A percentile compares a stretch with the other conserved stretches of the same genome.
These are phyloP conservation scores for Phellinidium pouzarii DNA, from an alignment of 1,284 basidiomycete species.

Conservation along the genomic window DNA sequence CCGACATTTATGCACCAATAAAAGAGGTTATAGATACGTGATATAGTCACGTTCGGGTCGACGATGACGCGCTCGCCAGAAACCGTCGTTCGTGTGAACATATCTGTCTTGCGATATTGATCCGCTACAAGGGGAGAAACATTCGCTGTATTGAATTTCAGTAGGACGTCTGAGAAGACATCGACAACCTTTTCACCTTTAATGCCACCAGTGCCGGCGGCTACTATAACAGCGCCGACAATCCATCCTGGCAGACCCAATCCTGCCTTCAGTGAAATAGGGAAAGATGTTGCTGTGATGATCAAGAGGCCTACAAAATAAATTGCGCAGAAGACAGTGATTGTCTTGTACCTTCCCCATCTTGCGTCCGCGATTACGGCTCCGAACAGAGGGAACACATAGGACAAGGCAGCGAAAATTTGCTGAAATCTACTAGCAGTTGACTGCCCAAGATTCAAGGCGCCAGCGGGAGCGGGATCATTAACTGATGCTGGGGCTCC, in stretches of 20 bases:
- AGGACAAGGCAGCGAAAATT: slow-evolving; percentile 42
- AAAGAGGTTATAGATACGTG: slow-evolving; percentile 44
- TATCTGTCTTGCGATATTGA: slow-evolving; percentile 40
- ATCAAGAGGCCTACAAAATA: slow-evolving; percentile 28
- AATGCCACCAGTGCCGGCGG: slow-evolving; percentile 27
- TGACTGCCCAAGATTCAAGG: slow-evolving; percentile 28
- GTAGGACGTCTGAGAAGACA: slow-evolving; percentile 38
- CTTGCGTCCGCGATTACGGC: slow-evolving; percentile 49
- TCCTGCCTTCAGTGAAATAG: slow-evolving; percentile 20
- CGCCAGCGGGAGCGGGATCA: slow-evolving; percentile 39
- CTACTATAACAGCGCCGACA: slow-evolving; percentile 38
- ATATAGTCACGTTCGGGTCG: slow-evolving; percentile 50
- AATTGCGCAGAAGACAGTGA: slow-evolving; percentile 40
- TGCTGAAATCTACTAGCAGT: slow-evolving; percentile 33
- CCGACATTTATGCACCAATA: slow-evolving; percentile 53
- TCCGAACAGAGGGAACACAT: slow-evolving; percentile 40
- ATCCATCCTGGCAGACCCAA: slow-evolving; percentile 17
- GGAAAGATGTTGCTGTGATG: slow-evolving; percentile 10
- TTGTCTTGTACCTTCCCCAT: slow-evolving; percentile 59
- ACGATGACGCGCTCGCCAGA: slow-evolving; percentile 58
- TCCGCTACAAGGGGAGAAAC: slow-evolving; percentile 55
- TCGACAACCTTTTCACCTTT: slow-evolving; percentile 27
- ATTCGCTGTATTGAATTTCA: slow-evolving; percentile 49
- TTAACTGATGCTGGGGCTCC: slow-evolving; percentile 37
- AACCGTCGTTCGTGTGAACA: slow-evolving; percentile 38